Evolutionary conservation across 306 rosid species (phyloP), one percentile per base, ranked within the genome.

Genomic region (Corylus avellana): DNA sequence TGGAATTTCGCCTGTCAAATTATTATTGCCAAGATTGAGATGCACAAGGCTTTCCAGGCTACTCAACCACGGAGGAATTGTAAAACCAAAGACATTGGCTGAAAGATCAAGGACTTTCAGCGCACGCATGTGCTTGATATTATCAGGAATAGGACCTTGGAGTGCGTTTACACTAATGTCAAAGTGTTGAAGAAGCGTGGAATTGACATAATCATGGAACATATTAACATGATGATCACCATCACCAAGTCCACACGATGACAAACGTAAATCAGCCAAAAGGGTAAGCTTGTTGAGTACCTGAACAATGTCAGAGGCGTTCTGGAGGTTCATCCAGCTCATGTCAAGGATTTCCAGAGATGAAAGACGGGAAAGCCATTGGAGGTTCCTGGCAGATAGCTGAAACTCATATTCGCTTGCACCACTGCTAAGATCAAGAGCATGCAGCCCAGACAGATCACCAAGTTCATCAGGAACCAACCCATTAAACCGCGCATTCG

Each of bases 1-100:
- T 29, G 75, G 76, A 10, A 78, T 61, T 49, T 46, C 62, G 4
- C 77, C 70, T 14, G 37, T 58, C 3, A 78, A 25, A 53, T 59
- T 58, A 48, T 78, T 78, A 46, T 16, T 27, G 16, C 77, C 82
- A 32, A 78, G 54, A 59, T 78, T 58, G 70, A 78, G 50, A 22
- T 29, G 71, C 49, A 71, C 72, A 3, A 78, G 72, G 68, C 7
- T 48, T 14, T 44, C 27, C 35, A 78, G 32, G 49, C 18, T 59
- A 44, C 62, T 61, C 51, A 78, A 29, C 82, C 72, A 78, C 27
- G n/a, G 14, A 29, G 82, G 82, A n/a, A 78, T 58, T 12, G 77
- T 18, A 59, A 72, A 78, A 35, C 7, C 18, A 14, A 78, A 29
- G 46, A 20, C 7, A 49, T 78, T 71, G 44, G 49, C 49, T 11